Percentiles rank a stretch among this genome's conserved stretches.
Evolutionary conservation across 2,329 filamentous ascomycete species (phyloP).

Genomic region (Botrytis pseudocinerea): DNA sequence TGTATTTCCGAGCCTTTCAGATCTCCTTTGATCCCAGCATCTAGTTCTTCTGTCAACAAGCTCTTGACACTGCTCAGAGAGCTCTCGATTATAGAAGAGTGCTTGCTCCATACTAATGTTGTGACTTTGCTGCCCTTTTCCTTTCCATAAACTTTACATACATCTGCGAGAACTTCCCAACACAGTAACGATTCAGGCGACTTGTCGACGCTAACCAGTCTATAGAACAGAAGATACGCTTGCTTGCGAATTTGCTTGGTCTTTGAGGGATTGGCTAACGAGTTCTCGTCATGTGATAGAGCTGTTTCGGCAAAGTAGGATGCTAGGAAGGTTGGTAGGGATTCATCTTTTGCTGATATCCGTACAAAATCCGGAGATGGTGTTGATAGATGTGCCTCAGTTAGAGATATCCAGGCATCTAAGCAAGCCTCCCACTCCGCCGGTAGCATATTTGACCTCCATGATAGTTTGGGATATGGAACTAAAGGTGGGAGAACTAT

Average conservation of each 20-base stretch:
- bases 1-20: slow-evolving; percentile 55
- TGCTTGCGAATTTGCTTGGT: slow-evolving; percentile 57
- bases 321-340: slow-evolving; percentile 62
- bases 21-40: slow-evolving; percentile 58
- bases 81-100: slow-evolving; percentile 52
- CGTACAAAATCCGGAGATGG: slow-evolving; percentile 55
- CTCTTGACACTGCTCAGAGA: slow-evolving; percentile 62
- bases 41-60: slow-evolving; percentile 61
- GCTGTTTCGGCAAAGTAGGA: slow-evolving; percentile 64
- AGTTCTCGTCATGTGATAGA: slow-evolving; percentile 34
- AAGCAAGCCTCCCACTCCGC: slow-evolving; percentile 78
- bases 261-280: slow-evolving; percentile 37
- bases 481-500: slow-evolving; percentile 67
- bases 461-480: slow-evolving; percentile 68
- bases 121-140: slow-evolving; percentile 56
- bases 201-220: slow-evolving; percentile 51
- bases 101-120: slow-evolving; percentile 53
- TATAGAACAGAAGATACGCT: slow-evolving; percentile 63
- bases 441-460: slow-evolving; percentile 65
- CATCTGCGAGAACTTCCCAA: slow-evolving; percentile 68
- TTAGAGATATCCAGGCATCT: slow-evolving; percentile 71
- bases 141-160: slow-evolving; percentile 67
- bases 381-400: slow-evolving; percentile 63
- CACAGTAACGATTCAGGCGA: slow-evolving; percentile 53
- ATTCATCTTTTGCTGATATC: slow-evolving; percentile 55